phyloP scores from a whole-genome alignment of 208 protist genomes.

The Crithidia bombi region DNA sequence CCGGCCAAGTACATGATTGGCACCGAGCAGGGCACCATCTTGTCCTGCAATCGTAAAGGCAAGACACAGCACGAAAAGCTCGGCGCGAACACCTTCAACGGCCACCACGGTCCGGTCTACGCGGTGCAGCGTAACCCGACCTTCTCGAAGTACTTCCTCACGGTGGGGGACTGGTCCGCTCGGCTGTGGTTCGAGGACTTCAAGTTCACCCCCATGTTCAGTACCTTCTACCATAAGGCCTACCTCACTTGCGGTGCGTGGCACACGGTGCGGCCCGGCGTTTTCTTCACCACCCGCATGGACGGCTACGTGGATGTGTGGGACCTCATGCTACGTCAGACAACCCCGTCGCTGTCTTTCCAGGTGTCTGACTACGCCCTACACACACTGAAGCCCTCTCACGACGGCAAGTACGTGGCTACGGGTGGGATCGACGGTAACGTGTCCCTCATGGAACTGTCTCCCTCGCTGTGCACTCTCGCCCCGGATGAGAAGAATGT shows the following conservation, averaged over 20 bases:
- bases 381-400: constrained; percentile 82
- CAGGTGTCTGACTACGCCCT: constrained; percentile 92
- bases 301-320: constrained; percentile 96
- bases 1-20: constrained; percentile 97
- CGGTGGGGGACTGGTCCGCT: constrained; percentile 96
- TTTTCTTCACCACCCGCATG: constrained; percentile 97
- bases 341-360: constrained; percentile 90
- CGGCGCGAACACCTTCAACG: constrained; percentile 93
- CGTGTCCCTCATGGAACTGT: constrained; percentile 94
- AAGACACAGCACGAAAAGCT: constrained; percentile 95
- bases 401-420: constrained; percentile 87
- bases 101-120: constrained; percentile 97
- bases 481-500: constrained; percentile 89
- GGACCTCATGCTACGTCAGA: constrained; percentile 96
- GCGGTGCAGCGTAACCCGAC: constrained; percentile 94
- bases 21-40: constrained; percentile 95
- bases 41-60: constrained; percentile 95
- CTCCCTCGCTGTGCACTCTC: constrained; percentile 80
- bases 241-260: constrained; percentile 95
- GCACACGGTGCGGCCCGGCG: constrained; percentile 93
- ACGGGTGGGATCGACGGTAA: constrained; percentile 94
- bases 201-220: constrained; percentile 95
- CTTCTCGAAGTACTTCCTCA: constrained; percentile 97
- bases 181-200: constrained; percentile 97
- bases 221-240: constrained; percentile 95